A percentile compares a stretch with the other conserved stretches of the same genome.
Conservation (phyloP, 768 basidiomycete species). For the Hericium coralloides region DNA sequence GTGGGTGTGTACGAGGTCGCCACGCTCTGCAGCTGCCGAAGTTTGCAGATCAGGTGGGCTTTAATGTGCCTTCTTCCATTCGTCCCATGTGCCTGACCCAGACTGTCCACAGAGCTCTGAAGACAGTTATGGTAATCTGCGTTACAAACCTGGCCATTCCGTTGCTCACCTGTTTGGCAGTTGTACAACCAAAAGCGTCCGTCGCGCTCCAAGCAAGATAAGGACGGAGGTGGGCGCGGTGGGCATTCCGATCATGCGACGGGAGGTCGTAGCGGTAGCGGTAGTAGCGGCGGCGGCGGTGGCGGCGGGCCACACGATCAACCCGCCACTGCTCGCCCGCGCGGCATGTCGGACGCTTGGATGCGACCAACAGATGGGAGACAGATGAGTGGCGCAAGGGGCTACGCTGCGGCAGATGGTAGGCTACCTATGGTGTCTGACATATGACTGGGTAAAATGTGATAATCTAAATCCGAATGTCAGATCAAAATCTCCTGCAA, state of each 20-base stretch:
- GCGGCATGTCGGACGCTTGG: conserved; percentile 69
- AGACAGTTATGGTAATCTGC: conserved; percentile 69
- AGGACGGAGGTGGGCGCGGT: conserved; percentile 26
- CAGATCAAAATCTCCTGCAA: not conserved
- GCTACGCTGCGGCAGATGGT: conserved; percentile 12
- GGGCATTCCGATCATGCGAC: conserved; percentile 2
- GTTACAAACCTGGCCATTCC: not conserved
- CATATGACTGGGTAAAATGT: not conserved
- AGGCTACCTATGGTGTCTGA: conserved; percentile 7
- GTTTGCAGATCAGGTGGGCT: conserved; percentile 79
- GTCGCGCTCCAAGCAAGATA: conserved; percentile 40
- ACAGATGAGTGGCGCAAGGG: conserved; percentile 8
- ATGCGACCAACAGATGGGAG: conserved; percentile 17
- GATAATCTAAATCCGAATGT: not conserved
- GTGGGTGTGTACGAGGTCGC: conserved; percentile 95
- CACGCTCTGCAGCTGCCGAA: conserved; percentile 80
- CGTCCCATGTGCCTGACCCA: conserved; percentile 7
- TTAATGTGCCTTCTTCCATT: conserved; percentile 1
- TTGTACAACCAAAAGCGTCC: conserved; percentile 74
- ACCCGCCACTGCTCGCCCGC: conserved; percentile 38
- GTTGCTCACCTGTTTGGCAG: conserved; percentile 28
- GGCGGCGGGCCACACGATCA: conserved; percentile 26
- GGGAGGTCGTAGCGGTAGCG: conserved; percentile 12
- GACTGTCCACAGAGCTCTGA: conserved; percentile 46
- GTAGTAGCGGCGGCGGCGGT: conserved; percentile 24